A percentile compares a stretch with the other conserved stretches of the same genome.
These are phyloP conservation scores for Cercospora canescens DNA, from an alignment of 2,329 filamentous ascomycete genomes.

Conservation along the genomic window DNA sequence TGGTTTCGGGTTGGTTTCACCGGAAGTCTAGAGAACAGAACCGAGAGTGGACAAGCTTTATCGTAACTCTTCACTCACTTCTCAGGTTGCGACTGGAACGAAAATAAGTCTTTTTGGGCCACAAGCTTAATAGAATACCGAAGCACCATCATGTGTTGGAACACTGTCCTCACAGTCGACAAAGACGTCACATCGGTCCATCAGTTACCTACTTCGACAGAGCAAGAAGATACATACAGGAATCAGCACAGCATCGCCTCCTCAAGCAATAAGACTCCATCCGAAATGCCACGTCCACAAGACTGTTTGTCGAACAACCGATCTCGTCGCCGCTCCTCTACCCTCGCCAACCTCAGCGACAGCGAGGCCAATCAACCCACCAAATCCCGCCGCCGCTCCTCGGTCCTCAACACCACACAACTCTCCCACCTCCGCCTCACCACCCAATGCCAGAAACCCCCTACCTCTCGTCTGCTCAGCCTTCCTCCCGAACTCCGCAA, in stretches of 20 bases:
- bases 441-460: background rate
- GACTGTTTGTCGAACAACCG: background rate
- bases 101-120: background rate
- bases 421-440: background rate
- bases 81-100: background rate
- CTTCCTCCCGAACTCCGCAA: slow-evolving; percentile 25
- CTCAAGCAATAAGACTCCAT: background rate
- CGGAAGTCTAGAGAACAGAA: background rate
- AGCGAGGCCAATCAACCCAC: background rate
- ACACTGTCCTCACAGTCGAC: background rate
- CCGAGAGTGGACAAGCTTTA: background rate
- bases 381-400: slow-evolving; percentile 7
- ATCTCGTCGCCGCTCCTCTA: slow-evolving; percentile 1
- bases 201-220: background rate
- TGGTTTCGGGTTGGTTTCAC: background rate
- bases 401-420: background rate
- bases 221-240: background rate
- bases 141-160: background rate
- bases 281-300: background rate
- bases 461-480: slow-evolving; percentile 10
- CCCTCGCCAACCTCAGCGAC: background rate
- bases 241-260: background rate
- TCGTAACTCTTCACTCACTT: background rate
- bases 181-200: background rate
- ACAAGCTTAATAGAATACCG: background rate